Evolutionary conservation across 495 filamentous ascomycete species (phyloP).

Genomic region (Lasiosphaeria ovina): DNA sequence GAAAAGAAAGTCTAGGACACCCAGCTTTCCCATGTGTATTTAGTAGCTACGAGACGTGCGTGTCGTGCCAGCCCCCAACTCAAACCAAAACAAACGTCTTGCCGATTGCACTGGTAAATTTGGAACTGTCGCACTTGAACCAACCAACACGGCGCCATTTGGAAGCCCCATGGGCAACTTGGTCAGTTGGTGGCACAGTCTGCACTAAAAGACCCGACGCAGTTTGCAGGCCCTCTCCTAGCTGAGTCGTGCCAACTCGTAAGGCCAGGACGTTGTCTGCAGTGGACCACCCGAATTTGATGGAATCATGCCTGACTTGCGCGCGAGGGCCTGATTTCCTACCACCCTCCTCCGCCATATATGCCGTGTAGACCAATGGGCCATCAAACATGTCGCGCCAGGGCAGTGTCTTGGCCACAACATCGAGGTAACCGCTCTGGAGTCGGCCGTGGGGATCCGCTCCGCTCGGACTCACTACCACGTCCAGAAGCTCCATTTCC

Average conservation of each 20-base stretch:
- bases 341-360: not conserved
- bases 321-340: not conserved
- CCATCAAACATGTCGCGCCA: not conserved
- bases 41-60: too few species aligned
- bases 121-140: not conserved
- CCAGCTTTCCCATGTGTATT: too few species aligned
- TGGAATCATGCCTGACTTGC: not conserved
- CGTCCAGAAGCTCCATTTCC: not conserved
- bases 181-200: not conserved
- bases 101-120: not conserved
- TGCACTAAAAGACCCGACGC: not conserved
- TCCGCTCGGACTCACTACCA: not conserved
- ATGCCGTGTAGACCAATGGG: not conserved
- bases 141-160: not conserved
- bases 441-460: not conserved
- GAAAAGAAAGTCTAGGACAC: too few species aligned
- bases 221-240: not conserved
- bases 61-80: too few species aligned
- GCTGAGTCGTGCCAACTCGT: not conserved
- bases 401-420: not conserved
- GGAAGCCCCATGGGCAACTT: not conserved
- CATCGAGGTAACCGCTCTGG: not conserved
- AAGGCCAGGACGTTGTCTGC: not conserved
- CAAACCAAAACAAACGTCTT: too few species aligned
- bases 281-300: not conserved